Evolutionary conservation across 768 basidiomycete species (phyloP).

Genomic region (Suillus sp.): DNA sequence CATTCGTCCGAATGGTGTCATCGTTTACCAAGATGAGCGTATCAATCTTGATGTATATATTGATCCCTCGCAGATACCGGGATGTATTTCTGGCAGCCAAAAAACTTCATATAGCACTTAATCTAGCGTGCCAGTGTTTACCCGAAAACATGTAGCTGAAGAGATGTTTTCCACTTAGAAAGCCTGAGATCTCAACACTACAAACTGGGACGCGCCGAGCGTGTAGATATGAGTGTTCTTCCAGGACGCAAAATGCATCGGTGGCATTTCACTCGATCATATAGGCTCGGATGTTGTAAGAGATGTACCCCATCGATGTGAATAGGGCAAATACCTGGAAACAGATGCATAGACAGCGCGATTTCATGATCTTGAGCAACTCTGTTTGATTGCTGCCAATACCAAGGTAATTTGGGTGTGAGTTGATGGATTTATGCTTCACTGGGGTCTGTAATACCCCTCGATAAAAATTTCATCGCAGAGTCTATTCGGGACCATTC

Average conservation of each 20-base stretch:
- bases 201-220: slow-evolving; percentile 96
- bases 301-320: slow-evolving; percentile 58
- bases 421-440: slow-evolving; percentile 92
- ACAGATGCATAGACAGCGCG: too few species aligned
- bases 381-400: slow-evolving; percentile 41
- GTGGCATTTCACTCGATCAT: slow-evolving; percentile 72
- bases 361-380: slow-evolving; percentile 52
- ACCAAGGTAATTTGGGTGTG: slow-evolving; percentile 74
- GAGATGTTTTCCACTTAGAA: slow-evolving; percentile 46
- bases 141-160: slow-evolving; percentile 23
- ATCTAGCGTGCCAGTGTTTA: neutral
- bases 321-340: slow-evolving; percentile 51
- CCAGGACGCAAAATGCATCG: slow-evolving; percentile 60
- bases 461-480: neutral
- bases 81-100: slow-evolving; percentile 89
- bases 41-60: slow-evolving; percentile 1
- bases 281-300: slow-evolving; percentile 80
- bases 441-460: slow-evolving; percentile 61
- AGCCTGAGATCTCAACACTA: slow-evolving; percentile 56
- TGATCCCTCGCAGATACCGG: slow-evolving; percentile 39
- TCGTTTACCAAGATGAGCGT: slow-evolving; percentile 91
- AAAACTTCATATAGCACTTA: slow-evolving; percentile 15
- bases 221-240: slow-evolving; percentile 71
- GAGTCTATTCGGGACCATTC: neutral
- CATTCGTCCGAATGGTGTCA: slow-evolving; percentile 76